Conservation (phyloP, 2,329 filamentous ascomycete species). For the Monosporascus sp. region DNA sequence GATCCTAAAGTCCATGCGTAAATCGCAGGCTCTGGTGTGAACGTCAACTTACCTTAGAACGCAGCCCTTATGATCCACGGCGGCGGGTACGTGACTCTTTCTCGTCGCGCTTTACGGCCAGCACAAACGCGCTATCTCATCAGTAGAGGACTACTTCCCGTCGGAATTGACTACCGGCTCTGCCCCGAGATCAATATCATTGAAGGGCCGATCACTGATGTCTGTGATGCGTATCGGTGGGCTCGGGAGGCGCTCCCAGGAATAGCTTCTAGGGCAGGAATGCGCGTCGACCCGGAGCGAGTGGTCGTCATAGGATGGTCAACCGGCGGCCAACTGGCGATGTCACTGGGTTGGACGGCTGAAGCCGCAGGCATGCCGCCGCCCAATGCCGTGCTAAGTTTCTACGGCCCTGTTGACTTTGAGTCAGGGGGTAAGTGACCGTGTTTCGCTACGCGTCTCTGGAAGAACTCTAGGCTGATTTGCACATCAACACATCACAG, state of each 20-base stretch:
- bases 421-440: no score
- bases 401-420: slow-evolving; percentile 31
- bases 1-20: no score
- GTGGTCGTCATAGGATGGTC: slow-evolving; percentile 42
- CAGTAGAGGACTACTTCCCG: slow-evolving; percentile 34
- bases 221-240: slow-evolving; percentile 37
- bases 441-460: no score
- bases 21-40: no score
- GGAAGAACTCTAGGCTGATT: no score
- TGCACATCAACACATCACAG: no score
- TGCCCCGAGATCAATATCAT: slow-evolving; percentile 41
- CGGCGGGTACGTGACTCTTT: slow-evolving; percentile 35
- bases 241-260: slow-evolving; percentile 26
- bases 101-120: slow-evolving; percentile 30
- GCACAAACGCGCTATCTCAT: slow-evolving; percentile 33
- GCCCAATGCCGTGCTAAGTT: slow-evolving; percentile 35
- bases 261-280: slow-evolving; percentile 15
- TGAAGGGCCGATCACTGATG: slow-evolving; percentile 41
- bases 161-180: slow-evolving; percentile 45
- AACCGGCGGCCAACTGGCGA: slow-evolving; percentile 38
- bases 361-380: slow-evolving; percentile 22
- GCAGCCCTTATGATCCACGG: slow-evolving; percentile 40
- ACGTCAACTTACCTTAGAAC: no score
- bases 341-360: slow-evolving; percentile 34
- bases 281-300: slow-evolving; percentile 17